A percentile compares a stretch with the other conserved stretches of the same genome.
Conservation (phyloP, 805 yeast genomes). For the Saturnispora saitoi region DNA sequence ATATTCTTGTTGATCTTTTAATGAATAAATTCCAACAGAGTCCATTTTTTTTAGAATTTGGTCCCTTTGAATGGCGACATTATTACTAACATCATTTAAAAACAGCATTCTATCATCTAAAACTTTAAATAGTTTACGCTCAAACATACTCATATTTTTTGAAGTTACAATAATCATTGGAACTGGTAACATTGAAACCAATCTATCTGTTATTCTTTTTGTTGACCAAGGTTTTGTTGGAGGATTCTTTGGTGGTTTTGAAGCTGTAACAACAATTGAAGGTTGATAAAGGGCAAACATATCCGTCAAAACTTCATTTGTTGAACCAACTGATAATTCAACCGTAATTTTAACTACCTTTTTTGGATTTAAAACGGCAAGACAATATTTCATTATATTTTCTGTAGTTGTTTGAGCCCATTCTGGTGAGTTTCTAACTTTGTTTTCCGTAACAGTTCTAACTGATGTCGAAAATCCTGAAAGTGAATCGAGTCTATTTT, state of each 20-base stretch:
- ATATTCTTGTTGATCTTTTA: slow-evolving; percentile 20
- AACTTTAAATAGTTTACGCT: slow-evolving; percentile 32
- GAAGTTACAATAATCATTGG: slow-evolving; percentile 67
- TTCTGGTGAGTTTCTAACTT: slow-evolving; percentile 38
- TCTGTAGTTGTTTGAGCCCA: slow-evolving; percentile 37
- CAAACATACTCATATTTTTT: slow-evolving; percentile 46
- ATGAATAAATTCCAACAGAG: slow-evolving; percentile 20
- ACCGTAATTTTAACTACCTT: slow-evolving; percentile 44
- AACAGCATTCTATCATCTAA: slow-evolving; percentile 20
- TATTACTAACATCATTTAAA: slow-evolving; percentile 8
- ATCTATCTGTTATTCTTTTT: slow-evolving; percentile 53
- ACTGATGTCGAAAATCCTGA: slow-evolving; percentile 2
- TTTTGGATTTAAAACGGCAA: slow-evolving; percentile 38
- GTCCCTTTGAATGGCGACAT: slow-evolving; percentile 11
- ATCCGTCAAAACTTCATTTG: slow-evolving; percentile 48
- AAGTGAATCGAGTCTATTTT: slow-evolving; percentile 15
- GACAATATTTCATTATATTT: slow-evolving; percentile 44
- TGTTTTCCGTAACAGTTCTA: slow-evolving; percentile 23
- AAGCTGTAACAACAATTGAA: slow-evolving; percentile 45
- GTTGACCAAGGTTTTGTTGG: slow-evolving; percentile 54
- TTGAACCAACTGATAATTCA: slow-evolving; percentile 52
- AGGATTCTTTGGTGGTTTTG: slow-evolving; percentile 41
- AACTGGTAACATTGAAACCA: slow-evolving; percentile 54
- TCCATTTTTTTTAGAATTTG: slow-evolving; percentile 18
- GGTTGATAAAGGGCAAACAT: slow-evolving; percentile 57